These are phyloP conservation scores for Candida insectalens DNA, from an alignment of 805 yeast genomes.

Conservation along the genomic window DNA sequence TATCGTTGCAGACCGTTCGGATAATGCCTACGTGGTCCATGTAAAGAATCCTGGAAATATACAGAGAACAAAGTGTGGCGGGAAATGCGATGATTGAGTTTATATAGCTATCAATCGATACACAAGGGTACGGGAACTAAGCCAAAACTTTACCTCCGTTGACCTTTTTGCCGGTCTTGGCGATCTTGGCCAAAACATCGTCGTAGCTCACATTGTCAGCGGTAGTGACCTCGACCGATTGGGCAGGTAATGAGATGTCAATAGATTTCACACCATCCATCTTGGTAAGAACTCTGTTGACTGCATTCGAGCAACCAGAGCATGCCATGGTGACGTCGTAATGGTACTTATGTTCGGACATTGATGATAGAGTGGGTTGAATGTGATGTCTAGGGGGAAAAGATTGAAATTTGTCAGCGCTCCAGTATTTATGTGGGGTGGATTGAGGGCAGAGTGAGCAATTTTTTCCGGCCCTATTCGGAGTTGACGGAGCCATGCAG, in stretches of 20 bases:
- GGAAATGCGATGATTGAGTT: not conserved
- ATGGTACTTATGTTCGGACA: slow-evolving; percentile 37
- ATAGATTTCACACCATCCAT: slow-evolving; percentile 66
- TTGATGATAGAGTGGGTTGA: not conserved
- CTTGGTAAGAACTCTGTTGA: slow-evolving; percentile 61
- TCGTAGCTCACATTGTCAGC: slow-evolving; percentile 51
- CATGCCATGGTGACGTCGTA: slow-evolving; percentile 83
- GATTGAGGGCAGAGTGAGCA: not conserved
- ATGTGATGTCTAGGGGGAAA: no score
- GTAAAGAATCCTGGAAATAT: slow-evolving; percentile 9
- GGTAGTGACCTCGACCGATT: slow-evolving; percentile 72
- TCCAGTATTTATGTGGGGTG: no score
- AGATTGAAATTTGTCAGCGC: no score
- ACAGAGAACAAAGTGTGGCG: not conserved
- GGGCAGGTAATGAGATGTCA: slow-evolving; percentile 70
- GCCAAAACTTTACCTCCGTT: slow-evolving; percentile 49
- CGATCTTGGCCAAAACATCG: slow-evolving; percentile 67
- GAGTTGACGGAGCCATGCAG: no score
- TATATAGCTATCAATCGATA: not conserved
- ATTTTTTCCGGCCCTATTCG: no score
- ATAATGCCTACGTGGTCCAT: slow-evolving; percentile 43
- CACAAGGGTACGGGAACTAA: slow-evolving; percentile 12
- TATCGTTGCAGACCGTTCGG: slow-evolving; percentile 54
- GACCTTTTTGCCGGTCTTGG: slow-evolving; percentile 87
- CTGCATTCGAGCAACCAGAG: slow-evolving; percentile 81